These are phyloP conservation scores for Lentinula lateritia DNA, from an alignment of 768 basidiomycete genomes.

Conservation along the genomic window DNA sequence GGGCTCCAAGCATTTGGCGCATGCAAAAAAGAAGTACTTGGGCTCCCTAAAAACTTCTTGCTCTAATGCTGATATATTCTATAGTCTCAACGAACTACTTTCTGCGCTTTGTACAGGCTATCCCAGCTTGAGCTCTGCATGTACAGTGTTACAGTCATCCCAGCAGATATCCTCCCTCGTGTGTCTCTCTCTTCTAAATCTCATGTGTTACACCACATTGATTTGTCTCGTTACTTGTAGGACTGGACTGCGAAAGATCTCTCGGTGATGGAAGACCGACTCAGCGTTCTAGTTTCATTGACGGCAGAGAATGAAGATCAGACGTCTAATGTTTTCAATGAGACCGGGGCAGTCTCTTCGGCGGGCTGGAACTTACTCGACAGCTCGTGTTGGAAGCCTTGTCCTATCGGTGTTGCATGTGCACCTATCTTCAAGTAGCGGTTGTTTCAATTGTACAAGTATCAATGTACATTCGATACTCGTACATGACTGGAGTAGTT, in stretches of 20 bases:
- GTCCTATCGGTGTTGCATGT: no score
- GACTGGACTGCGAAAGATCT: constrained; percentile 49
- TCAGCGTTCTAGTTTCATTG: constrained; percentile 29
- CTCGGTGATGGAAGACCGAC: constrained; percentile 50
- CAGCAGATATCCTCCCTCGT: constrained; percentile 14
- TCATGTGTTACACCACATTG: constrained; percentile 2
- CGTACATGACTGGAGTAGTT: no score
- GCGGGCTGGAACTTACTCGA: constrained; percentile 46
- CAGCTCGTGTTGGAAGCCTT: no score
- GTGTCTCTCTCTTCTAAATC: constrained; percentile 7
- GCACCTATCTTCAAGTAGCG: no score
- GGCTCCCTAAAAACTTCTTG: background rate
- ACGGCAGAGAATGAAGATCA: constrained; percentile 5
- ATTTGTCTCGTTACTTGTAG: constrained; percentile 21
- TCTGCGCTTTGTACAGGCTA: constrained; percentile 32
- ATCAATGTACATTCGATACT: no score
- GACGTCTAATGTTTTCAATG: background rate
- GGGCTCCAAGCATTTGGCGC: constrained; percentile 12
- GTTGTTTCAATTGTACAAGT: no score
- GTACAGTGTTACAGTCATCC: constrained; percentile 10
- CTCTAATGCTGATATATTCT: background rate
- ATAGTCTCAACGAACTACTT: constrained; percentile 15
- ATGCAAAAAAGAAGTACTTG: constrained; percentile 1
- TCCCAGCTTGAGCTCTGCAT: background rate
- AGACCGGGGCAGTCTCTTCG: constrained; percentile 6